Evolutionary conservation across 495 filamentous ascomycete species (phyloP).

Genomic region (Aspergillus asperescens): DNA sequence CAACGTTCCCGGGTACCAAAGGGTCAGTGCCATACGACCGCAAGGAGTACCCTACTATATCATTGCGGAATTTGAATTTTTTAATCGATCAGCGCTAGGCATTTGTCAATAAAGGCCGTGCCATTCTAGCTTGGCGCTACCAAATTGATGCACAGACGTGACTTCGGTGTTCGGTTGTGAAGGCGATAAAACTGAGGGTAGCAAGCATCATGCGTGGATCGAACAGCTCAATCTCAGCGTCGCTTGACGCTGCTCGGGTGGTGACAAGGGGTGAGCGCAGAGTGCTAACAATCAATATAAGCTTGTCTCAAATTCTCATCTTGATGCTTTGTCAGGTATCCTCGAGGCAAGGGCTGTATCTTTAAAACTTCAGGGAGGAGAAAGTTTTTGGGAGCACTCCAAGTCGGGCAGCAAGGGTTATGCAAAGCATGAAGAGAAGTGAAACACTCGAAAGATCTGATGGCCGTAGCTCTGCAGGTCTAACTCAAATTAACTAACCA

Average conservation of each 20-base stretch:
- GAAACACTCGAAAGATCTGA: conserved; percentile 6
- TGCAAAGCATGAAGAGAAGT: conserved; percentile 3
- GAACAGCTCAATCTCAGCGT: not conserved
- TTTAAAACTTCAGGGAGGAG: not conserved
- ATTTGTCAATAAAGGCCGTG: conserved; percentile 8
- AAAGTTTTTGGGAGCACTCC: too few species aligned
- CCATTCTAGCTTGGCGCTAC: conserved; percentile 1
- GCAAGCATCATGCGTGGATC: not conserved
- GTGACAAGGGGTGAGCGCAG: not conserved
- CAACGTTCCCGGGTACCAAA: not conserved
- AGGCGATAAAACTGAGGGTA: conserved; percentile 2
- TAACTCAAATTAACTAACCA: not conserved
- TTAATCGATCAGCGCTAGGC: conserved; percentile 9
- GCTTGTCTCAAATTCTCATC: not conserved
- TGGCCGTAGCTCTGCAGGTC: conserved; percentile 2
- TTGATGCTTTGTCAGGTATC: not conserved
- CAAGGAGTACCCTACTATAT: conserved; percentile 11
- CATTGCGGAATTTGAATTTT: not conserved
- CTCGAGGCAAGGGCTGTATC: not conserved
- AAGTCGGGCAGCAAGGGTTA: conserved; percentile 3
- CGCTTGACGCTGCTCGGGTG: not conserved
- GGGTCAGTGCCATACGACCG: not conserved
- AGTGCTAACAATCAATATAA: not conserved
- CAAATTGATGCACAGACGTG: not conserved
- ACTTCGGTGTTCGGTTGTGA: conserved; percentile 6